phyloP scores from a whole-genome alignment of 108 stramenopile species.

The Stephanodiscus minutulus region DNA sequence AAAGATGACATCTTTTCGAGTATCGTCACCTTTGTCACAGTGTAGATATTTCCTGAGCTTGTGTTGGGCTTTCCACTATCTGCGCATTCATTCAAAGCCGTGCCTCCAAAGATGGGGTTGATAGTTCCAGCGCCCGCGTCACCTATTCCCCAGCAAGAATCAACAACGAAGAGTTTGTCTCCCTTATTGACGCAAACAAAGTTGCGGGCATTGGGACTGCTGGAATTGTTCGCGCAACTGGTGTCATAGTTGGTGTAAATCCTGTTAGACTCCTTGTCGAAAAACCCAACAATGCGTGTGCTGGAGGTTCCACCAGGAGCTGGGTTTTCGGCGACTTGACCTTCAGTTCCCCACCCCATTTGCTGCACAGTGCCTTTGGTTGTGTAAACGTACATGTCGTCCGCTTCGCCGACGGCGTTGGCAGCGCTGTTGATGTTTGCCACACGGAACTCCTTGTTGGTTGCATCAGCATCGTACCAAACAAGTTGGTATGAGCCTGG shows the following conservation, averaged over 20 bases:
- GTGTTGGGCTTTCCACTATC: conserved; percentile 39
- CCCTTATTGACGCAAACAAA: conserved; percentile 70
- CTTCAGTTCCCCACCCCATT: conserved; percentile 44
- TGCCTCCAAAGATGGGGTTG: conserved; percentile 58
- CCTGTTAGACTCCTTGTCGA: conserved; percentile 48
- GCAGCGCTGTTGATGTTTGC: conserved; percentile 44
- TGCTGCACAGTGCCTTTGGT: conserved; percentile 61
- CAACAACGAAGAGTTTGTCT: conserved; percentile 61
- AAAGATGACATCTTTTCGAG: background rate
- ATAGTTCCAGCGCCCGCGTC: conserved; percentile 44
- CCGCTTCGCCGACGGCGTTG: conserved; percentile 26
- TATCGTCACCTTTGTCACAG: conserved; percentile 56
- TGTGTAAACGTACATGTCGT: conserved; percentile 56
- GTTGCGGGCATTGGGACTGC: conserved; percentile 33
- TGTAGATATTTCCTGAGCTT: conserved; percentile 61
- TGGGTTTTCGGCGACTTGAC: conserved; percentile 37
- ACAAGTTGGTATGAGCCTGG: conserved; percentile 62
- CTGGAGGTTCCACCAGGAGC: conserved; percentile 32
- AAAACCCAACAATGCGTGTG: conserved; percentile 56
- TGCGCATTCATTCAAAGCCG: conserved; percentile 30
- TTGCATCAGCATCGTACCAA: conserved; percentile 48
- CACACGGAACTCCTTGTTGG: conserved; percentile 48
- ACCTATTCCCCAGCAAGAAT: conserved; percentile 53
- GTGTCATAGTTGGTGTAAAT: conserved; percentile 67
- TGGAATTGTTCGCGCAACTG: conserved; percentile 54